Evolutionary conservation across 495 filamentous ascomycete species (phyloP).

Genomic region (Copromyces sp.): DNA sequence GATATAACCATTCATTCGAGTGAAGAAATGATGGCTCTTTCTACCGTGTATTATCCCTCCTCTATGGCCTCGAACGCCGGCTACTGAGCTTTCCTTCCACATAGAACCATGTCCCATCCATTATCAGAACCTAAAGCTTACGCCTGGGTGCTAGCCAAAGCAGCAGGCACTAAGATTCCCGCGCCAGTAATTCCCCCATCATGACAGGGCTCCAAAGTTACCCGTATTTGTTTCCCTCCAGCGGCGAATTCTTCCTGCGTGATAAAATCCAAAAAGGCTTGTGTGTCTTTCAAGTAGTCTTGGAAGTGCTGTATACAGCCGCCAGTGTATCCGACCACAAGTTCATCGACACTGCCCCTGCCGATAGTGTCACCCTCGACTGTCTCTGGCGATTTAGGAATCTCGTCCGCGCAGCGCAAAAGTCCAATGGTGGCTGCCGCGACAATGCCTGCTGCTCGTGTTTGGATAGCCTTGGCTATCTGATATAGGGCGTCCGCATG

Average conservation of each 20-base stretch:
- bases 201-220: conserved; percentile 57
- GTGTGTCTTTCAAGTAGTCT: conserved; percentile 58
- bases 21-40: not conserved
- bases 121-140: not conserved
- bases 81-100: not conserved
- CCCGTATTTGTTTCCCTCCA: conserved; percentile 41
- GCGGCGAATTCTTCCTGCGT: conserved; percentile 46
- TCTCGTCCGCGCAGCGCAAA: conserved; percentile 55
- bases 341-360: conserved; percentile 33
- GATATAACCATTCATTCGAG: not conserved
- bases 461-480: conserved; percentile 54
- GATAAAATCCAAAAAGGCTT: conserved; percentile 55
- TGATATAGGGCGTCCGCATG: conserved; percentile 45
- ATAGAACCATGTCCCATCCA: not conserved
- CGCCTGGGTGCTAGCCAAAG: conserved; percentile 12
- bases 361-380: not conserved
- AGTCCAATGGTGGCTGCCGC: conserved; percentile 62
- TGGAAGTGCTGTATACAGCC: conserved; percentile 72
- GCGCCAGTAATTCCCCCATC: conserved; percentile 72
- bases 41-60: not conserved
- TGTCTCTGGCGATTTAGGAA: conserved; percentile 25
- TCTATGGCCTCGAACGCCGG: not conserved
- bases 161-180: conserved; percentile 57
- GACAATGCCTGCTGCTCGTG: conserved; percentile 59
- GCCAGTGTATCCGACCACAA: conserved; percentile 69